Percentiles rank a stretch among this genome's conserved stretches.
Evolutionary conservation across 2,329 filamentous ascomycete genomes (phyloP).

Genomic region (Myriosclerotinia duriaeana): DNA sequence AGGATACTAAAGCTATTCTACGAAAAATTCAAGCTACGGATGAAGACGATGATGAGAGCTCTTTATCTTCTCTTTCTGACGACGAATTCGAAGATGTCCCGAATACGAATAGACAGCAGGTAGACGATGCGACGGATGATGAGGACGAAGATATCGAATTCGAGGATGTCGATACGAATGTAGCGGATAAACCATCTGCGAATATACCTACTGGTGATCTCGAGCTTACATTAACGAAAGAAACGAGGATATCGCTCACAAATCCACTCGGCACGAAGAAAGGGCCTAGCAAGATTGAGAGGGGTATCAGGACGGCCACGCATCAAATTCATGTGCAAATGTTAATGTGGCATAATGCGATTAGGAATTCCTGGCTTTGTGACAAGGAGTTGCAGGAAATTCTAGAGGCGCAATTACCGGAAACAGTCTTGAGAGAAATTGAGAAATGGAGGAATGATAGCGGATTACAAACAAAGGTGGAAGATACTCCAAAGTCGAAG

Average conservation of each 20-base stretch:
- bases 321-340: conserved; percentile 88
- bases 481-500: conserved; percentile 39
- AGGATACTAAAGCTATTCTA: conserved; percentile 47
- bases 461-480: conserved; percentile 54
- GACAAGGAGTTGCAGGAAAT: conserved; percentile 73
- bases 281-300: conserved; percentile 80
- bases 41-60: conserved; percentile 43
- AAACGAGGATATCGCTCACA: conserved; percentile 58
- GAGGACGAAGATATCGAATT: conserved; percentile 61
- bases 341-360: conserved; percentile 84
- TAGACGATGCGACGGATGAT: conserved; percentile 43
- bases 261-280: conserved; percentile 70
- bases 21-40: conserved; percentile 48
- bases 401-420: conserved; percentile 70
- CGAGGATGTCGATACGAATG: conserved; percentile 55
- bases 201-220: conserved; percentile 63
- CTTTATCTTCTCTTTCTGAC: conserved; percentile 44
- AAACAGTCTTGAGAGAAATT: conserved; percentile 61
- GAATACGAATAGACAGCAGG: conserved; percentile 46
- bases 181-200: conserved; percentile 42
- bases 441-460: conserved; percentile 71
- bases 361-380: conserved; percentile 81
- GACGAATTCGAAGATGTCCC: conserved; percentile 57
- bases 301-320: conserved; percentile 71
- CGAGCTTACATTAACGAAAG: conserved; percentile 67